phyloP scores from a whole-genome alignment of 371 early-diverging fungal genomes.

The Mortierella sp. region DNA sequence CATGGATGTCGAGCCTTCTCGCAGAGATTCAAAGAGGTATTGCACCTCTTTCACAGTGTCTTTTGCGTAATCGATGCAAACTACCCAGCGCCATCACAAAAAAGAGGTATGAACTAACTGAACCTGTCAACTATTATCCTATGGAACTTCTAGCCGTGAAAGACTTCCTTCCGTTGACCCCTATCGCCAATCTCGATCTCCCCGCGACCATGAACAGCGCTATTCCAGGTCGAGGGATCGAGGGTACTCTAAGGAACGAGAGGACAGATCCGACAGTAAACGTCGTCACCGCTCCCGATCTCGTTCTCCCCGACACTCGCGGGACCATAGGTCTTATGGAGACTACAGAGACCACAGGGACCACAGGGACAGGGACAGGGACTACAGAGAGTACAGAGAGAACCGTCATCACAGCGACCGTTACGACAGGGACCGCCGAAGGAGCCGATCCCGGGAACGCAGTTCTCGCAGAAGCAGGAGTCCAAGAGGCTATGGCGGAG shows the following conservation, averaged over 20 bases:
- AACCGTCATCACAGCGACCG: constrained; percentile 45
- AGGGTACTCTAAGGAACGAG: constrained; percentile 38
- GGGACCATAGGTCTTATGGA: constrained; percentile 62
- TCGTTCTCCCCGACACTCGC: constrained; percentile 63
- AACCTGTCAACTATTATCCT: neutral
- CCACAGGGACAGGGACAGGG: constrained; percentile 56
- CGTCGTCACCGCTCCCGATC: constrained; percentile 59
- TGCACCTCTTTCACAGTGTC: neutral
- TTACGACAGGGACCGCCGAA: constrained; percentile 46
- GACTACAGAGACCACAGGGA: constrained; percentile 60
- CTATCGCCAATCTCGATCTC: constrained; percentile 61
- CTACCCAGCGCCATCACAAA: neutral
- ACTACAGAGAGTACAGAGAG: constrained; percentile 58
- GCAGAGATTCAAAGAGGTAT: constrained; percentile 43
- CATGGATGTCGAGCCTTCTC: constrained; percentile 37
- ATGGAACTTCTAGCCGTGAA: constrained; percentile 22
- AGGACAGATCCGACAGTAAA: constrained; percentile 38
- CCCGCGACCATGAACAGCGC: constrained; percentile 35
- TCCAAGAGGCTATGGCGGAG: constrained; percentile 54
- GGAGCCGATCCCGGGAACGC: constrained; percentile 51
- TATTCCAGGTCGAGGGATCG: constrained; percentile 38
- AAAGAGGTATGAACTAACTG: constrained; percentile 18
- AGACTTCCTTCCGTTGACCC: constrained; percentile 48
- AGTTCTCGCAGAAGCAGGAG: constrained; percentile 41
- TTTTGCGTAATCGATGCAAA: neutral